Percentiles rank a stretch among this genome's conserved stretches.
phyloP scores from a whole-genome alignment of 257 asterid genomes.

The Sherardia arvensis region DNA sequence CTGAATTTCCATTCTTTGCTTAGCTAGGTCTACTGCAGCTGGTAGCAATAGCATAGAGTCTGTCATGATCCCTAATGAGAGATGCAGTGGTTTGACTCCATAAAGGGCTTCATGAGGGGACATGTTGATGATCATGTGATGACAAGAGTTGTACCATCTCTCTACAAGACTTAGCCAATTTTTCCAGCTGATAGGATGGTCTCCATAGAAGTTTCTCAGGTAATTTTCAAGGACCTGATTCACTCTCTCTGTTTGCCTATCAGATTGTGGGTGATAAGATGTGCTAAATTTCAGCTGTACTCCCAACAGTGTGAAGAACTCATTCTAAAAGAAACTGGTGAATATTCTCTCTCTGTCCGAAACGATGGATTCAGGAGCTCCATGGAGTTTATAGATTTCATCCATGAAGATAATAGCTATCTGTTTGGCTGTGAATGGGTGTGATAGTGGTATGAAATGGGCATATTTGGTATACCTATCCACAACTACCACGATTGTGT shows the following conservation, averaged over 20 bases:
- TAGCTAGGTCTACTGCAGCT: not conserved
- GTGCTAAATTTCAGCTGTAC: not conserved
- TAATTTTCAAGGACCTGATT: too few relatives aligned
- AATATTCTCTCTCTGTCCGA: not conserved
- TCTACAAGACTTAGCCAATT: not conserved
- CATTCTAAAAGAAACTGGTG: not conserved
- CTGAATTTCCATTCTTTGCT: not conserved
- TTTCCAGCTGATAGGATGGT: not conserved
- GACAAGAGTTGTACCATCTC: too few relatives aligned
- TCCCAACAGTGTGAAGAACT: not conserved
- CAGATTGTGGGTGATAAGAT: not conserved
- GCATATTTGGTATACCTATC: too few relatives aligned
- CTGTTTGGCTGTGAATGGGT: too few relatives aligned
- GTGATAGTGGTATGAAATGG: too few relatives aligned
- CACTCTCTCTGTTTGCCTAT: not conserved
- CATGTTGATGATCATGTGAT: too few relatives aligned
- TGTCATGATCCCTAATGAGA: not conserved
- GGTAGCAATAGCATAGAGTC: not conserved
- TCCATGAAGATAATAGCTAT: not conserved
- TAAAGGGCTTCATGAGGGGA: too few relatives aligned
- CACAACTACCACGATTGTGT: too few relatives aligned
- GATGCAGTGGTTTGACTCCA: too few relatives aligned
- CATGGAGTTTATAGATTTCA: not conserved
- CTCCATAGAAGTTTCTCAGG: not conserved
- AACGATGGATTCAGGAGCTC: not conserved